A percentile compares a stretch with the other conserved stretches of the same genome.
These are phyloP conservation scores for Mytilinidion resinicola DNA, from an alignment of 495 filamentous ascomycete species.

Conservation along the genomic window DNA sequence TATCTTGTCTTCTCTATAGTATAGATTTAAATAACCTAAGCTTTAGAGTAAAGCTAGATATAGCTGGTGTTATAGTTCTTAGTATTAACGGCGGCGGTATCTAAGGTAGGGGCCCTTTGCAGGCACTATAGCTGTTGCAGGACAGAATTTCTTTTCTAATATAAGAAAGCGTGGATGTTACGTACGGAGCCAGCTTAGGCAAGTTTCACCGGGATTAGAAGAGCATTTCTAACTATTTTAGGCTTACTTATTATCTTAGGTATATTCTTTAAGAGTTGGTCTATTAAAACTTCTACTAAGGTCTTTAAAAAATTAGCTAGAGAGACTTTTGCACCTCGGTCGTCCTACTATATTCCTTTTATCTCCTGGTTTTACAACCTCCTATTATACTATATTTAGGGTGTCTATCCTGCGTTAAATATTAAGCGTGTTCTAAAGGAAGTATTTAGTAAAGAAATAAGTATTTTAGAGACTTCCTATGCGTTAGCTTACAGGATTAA, in stretches of 20 bases:
- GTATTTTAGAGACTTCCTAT: conserved; percentile 1
- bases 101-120: neutral
- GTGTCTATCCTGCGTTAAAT: neutral
- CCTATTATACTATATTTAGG: neutral
- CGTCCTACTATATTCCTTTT: neutral
- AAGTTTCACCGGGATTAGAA: neutral
- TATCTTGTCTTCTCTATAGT: neutral
- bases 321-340: neutral
- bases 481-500: neutral
- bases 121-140: neutral
- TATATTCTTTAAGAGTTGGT: neutral
- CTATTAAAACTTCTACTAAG: neutral
- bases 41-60: neutral
- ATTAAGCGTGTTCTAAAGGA: neutral
- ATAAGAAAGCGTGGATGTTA: neutral
- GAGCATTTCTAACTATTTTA: conserved; percentile 1
- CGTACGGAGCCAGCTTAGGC: neutral
- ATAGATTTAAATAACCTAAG: neutral
- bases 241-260: neutral
- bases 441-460: neutral
- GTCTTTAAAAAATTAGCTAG: neutral
- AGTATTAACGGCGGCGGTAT: conserved; percentile 1
- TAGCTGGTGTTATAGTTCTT: neutral
- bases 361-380: neutral
- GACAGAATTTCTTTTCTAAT: neutral